Percentiles rank a stretch among this genome's conserved stretches.
These are phyloP conservation scores for Trichosporon sp. DNA, from an alignment of 1,284 basidiomycete species.

Conservation along the genomic window DNA sequence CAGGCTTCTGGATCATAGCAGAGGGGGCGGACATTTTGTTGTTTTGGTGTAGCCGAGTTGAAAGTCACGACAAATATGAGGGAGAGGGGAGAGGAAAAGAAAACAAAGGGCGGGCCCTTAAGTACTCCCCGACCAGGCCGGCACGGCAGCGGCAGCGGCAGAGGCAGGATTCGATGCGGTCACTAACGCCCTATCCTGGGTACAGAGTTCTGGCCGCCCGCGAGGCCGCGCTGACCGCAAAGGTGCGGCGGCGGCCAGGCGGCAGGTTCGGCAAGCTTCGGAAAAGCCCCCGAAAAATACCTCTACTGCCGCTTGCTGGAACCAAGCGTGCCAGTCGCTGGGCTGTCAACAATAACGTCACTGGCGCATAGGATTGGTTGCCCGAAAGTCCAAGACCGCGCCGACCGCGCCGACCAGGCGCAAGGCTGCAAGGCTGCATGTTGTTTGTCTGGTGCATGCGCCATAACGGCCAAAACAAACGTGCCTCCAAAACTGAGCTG, in stretches of 20 bases:
- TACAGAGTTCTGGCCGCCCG: too few species aligned
- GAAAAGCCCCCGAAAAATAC: not conserved
- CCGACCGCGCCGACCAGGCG: too few species aligned
- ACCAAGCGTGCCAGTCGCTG: not conserved
- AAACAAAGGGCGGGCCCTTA: not conserved
- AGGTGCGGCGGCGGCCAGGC: not conserved
- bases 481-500: not conserved
- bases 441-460: too few species aligned
- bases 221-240: too few species aligned
- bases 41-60: not conserved
- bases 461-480: not conserved
- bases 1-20: constrained; percentile 43
- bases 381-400: not conserved
- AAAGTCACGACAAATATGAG: not conserved
- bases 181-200: too few species aligned
- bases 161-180: not conserved
- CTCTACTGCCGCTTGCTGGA: not conserved
- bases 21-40: constrained; percentile 19
- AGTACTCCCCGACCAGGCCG: too few species aligned
- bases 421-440: too few species aligned
- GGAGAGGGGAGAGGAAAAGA: not conserved
- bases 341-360: constrained; percentile 3
- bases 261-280: not conserved
- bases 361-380: not conserved
- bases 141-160: too few species aligned